These are phyloP conservation scores for Rhodosporidiobolus sp. DNA, from an alignment of 768 basidiomycete species.

Conservation along the genomic window DNA sequence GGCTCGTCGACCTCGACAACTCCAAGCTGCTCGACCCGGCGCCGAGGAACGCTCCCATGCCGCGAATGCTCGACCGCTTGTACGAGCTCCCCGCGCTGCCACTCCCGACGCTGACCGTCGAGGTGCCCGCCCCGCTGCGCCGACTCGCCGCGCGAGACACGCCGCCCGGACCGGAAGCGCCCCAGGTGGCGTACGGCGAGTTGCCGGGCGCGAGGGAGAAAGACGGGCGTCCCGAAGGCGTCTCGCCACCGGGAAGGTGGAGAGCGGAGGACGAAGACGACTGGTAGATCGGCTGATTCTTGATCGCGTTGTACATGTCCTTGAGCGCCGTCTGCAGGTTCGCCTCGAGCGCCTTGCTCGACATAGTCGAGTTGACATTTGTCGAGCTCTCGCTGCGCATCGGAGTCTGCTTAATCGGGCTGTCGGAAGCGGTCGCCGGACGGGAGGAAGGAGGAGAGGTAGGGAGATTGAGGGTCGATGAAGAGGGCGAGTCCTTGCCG, in stretches of 20 bases:
- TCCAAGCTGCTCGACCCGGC: constrained; percentile 60
- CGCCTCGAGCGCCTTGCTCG: constrained; percentile 57
- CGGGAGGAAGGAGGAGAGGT: neutral
- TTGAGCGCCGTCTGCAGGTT: constrained; percentile 85
- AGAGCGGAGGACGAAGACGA: constrained; percentile 16
- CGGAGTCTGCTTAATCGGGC: constrained; percentile 45
- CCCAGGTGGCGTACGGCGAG: constrained; percentile 44
- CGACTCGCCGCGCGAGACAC: constrained; percentile 53
- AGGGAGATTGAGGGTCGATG: neutral
- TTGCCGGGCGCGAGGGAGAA: constrained; percentile 25
- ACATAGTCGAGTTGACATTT: constrained; percentile 11
- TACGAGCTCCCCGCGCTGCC: constrained; percentile 56
- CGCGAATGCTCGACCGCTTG: constrained; percentile 89
- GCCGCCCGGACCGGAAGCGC: neutral
- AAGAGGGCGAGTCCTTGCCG: neutral
- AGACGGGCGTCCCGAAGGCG: constrained; percentile 31
- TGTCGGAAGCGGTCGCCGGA: neutral
- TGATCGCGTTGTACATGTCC: constrained; percentile 93
- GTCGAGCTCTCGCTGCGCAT: constrained; percentile 17
- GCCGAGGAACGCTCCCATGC: constrained; percentile 77
- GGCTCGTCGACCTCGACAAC: constrained; percentile 73
- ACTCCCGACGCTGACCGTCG: neutral
- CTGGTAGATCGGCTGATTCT: constrained; percentile 48
- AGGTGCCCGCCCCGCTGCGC: constrained; percentile 50
- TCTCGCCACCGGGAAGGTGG: constrained; percentile 37